These are phyloP conservation scores for Trametes sp. DNA, from an alignment of 1,284 basidiomycete species.

Conservation along the genomic window DNA sequence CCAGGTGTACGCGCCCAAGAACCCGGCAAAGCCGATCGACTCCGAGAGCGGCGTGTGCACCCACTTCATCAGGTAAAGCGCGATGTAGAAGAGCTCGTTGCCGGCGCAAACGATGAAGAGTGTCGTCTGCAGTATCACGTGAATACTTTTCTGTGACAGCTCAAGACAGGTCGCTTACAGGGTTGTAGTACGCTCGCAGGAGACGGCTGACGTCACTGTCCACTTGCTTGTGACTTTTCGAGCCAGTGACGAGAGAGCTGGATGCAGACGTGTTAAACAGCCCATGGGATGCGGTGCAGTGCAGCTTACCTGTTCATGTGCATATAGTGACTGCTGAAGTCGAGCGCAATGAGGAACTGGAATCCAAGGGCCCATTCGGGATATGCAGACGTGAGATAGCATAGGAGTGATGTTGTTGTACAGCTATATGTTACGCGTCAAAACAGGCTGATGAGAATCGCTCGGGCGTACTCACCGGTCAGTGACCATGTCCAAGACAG, in stretches of 20 bases:
- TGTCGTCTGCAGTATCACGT: slow-evolving; percentile 59
- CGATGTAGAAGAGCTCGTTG: slow-evolving; percentile 97
- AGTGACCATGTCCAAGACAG: slow-evolving; percentile 99
- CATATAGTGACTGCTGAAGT: slow-evolving; percentile 99
- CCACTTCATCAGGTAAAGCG: slow-evolving; percentile 95
- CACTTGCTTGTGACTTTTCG: slow-evolving; percentile 91
- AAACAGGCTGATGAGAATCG: slow-evolving; percentile 1
- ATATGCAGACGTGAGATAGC: slow-evolving; percentile 93
- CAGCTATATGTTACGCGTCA: slow-evolving; percentile 62
- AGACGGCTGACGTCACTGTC: slow-evolving; percentile 93
- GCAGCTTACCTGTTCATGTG: slow-evolving; percentile 94
- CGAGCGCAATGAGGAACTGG: slow-evolving; percentile 95
- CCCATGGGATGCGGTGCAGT: background rate
- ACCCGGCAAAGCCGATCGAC: slow-evolving; percentile 51
- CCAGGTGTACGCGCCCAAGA: slow-evolving; percentile 69
- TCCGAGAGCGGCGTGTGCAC: slow-evolving; percentile 62
- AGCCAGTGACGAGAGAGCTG: slow-evolving; percentile 94
- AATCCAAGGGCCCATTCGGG: slow-evolving; percentile 85
- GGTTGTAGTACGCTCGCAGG: slow-evolving; percentile 93
- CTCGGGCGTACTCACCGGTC: slow-evolving; percentile 78
- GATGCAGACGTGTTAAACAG: slow-evolving; percentile 2
- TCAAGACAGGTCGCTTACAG: slow-evolving; percentile 58
- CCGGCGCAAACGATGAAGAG: slow-evolving; percentile 96
- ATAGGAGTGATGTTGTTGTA: slow-evolving; percentile 94
- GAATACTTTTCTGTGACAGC: slow-evolving; percentile 2